Base-by-base conservation (phyloP, 2,329 filamentous ascomycete genomes). In the Alternaria tenuissima region DNA sequence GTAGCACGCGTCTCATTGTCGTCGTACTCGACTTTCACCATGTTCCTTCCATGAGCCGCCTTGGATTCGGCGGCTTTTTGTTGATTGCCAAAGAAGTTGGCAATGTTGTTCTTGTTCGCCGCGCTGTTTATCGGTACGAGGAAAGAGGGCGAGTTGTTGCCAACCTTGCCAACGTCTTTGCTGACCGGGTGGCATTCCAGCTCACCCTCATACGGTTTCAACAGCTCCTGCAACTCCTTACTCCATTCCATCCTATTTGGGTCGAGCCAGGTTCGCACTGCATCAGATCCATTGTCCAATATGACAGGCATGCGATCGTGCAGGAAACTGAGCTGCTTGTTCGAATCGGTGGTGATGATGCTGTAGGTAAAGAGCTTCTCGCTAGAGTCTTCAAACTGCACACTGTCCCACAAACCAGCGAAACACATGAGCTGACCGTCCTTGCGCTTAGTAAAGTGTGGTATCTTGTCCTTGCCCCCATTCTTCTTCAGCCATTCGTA, bases 291-390 rank as follows among this genome's bases (percentile, higher is more conserved):
- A 5, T 91, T 88, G 6, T 97, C 89, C 1, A 99, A 78, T 30
- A 98, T 91, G 6, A 97, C 94, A 0, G 95, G 95, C 95, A 99
- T 99, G 16, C 95, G 89, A 72, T 96, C 91, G 75, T 99, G 95
- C 18, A 99, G 83, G 67, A 97, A 98, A 28, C 84, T 88, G 49
- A 98, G 83, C 75, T 94, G 91, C 63, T 89, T 83, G 71, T 94
- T 97, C 7, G 93, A 91, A 61, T 90, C 86, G 1, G 94, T 98
- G 1, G 95, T 99, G 76, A 98, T 94, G 74, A 99, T 88, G 2
- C 94, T 94, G 78, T 97, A 99, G 0, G 93, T 96, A 76, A 94
- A 97, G 5, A 88, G 80, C 76, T 90, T 91, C 64, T 91, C 85
- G 3, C 88, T 84, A 2, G 86, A 85, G 51, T 85, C 88, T 80